Conservation (phyloP, 192 early-diverging fungal genomes). For the Haplosporangium gracile region DNA sequence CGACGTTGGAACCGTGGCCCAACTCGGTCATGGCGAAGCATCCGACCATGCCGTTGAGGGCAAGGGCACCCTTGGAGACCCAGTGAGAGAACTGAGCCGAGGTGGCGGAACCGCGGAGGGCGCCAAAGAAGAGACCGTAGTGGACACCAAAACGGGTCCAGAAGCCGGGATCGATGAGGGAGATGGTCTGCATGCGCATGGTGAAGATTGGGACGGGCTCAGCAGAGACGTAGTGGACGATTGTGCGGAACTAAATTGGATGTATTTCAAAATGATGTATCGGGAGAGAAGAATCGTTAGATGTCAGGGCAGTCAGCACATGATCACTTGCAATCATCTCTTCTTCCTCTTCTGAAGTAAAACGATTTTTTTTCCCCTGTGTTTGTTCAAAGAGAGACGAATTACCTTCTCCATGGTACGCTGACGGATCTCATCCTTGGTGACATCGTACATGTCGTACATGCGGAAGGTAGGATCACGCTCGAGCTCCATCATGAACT, state of each 20-base stretch:
- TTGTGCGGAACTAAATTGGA: conserved; percentile 64
- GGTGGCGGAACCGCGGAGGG: conserved; percentile 87
- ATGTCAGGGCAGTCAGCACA: background rate
- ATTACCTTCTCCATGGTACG: conserved; percentile 87
- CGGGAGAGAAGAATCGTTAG: background rate
- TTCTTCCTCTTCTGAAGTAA: background rate
- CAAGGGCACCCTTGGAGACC: conserved; percentile 85
- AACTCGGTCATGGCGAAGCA: conserved; percentile 97
- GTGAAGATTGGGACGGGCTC: conserved; percentile 79
- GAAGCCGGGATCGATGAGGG: conserved; percentile 86
- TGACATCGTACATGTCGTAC: conserved; percentile 83
- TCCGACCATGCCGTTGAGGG: conserved; percentile 85
- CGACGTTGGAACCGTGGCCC: conserved; percentile 92
- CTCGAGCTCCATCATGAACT: conserved; percentile 88
- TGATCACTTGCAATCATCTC: background rate
- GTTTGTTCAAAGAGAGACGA: background rate
- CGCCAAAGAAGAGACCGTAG: conserved; percentile 90
- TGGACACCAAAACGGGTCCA: conserved; percentile 95
- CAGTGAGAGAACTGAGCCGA: conserved; percentile 88
- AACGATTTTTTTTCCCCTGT: no score
- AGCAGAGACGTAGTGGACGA: conserved; percentile 78
- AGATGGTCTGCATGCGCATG: conserved; percentile 83
- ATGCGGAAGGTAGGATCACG: conserved; percentile 86
- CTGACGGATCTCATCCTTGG: conserved; percentile 81
- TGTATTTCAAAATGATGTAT: background rate